A percentile compares a stretch with the other conserved stretches of the same genome.
Evolutionary conservation across 345 rosid species (phyloP).

Genomic region (Abelmoschus esculentus): DNA sequence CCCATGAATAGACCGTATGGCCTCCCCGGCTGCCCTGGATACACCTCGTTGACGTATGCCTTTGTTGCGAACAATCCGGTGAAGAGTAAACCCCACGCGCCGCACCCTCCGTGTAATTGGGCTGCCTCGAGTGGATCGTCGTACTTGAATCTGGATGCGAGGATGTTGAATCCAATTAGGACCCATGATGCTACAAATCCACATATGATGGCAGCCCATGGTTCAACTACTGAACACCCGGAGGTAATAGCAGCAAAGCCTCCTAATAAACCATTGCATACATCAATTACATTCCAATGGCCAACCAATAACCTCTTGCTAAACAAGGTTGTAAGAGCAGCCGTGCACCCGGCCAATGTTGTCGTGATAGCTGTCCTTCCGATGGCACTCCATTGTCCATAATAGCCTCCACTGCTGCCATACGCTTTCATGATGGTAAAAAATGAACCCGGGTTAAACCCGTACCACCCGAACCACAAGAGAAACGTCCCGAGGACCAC

Average conservation of each 20-base stretch:
- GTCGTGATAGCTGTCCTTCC: constrained; percentile 83
- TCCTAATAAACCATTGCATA: constrained; percentile 71
- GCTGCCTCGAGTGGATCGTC: constrained; percentile 78
- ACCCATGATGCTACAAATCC: constrained; percentile 63
- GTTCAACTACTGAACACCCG: constrained; percentile 76
- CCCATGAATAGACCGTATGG: constrained; percentile 66
- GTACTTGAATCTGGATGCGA: constrained; percentile 41
- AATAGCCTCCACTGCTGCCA: constrained; percentile 21
- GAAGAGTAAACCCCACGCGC: constrained; percentile 68
- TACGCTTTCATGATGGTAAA: constrained; percentile 35
- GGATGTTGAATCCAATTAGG: constrained; percentile 46
- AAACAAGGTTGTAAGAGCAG: constrained; percentile 69
- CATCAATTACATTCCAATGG: constrained; percentile 73
- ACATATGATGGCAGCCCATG: constrained; percentile 77
- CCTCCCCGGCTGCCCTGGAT: constrained; percentile 23
- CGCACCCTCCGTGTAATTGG: constrained; percentile 77
- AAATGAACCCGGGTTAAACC: constrained; percentile 72
- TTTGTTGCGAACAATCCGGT: constrained; percentile 55
- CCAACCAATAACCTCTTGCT: constrained; percentile 57
- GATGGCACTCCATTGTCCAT: constrained; percentile 78
- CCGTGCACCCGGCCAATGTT: constrained; percentile 68
- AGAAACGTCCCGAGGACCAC: constrained; percentile 70
- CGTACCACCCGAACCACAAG: constrained; percentile 86
- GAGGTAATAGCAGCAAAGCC: constrained; percentile 84
- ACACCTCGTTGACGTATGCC: constrained; percentile 48